Evolutionary conservation across 1,284 basidiomycete species (phyloP), one percentile per base, ranked within the genome.

Genomic region (Puccinia polysora): DNA sequence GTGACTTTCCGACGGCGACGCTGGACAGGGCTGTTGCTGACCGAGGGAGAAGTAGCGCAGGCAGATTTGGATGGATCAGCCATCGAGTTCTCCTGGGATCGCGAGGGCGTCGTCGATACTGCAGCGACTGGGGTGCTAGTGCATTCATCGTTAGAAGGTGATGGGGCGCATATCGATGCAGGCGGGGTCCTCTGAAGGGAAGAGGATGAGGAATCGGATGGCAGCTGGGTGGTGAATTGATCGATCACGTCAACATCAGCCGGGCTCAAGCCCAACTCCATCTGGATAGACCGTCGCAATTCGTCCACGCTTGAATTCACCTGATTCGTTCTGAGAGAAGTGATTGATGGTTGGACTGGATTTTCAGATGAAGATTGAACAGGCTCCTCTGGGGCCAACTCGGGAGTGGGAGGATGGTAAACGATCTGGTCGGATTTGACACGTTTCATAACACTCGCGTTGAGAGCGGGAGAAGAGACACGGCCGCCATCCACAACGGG

Each of bases 401-500:
- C 25, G 20, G 20, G 14, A 28, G 55, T 12, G 20, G 14, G 49
- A 2, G 14, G 25, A 30, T 30, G 12, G 45, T 32, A 36, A 23
- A 63, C 60, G 28, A 63, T 63, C 32, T 63, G 60, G 8, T 63
- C 60, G 4, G 60, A 63, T 30, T 63, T 63, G 45, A 63, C 47
- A 30, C 60, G 60, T 50, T 63, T 63, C 60, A 63, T 63, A 8
- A n/a, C 3, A 25, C 38, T 25, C 2, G 45, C 28, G 18, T 63
- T 20, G 25, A 23, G 32, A n/a, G 40, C 1, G 14, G 10, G 4
- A 23, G 36, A 14, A 5, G 34, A 40, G 23, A 59, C 7, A 2
- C 25, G 32, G 6, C 40, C 15, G 25, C 23, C n/a, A 2, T 2
- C 55, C 12, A 12, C 28, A 30, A n/a, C 28, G 23, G 28, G 25